phyloP scores from a whole-genome alignment of 768 basidiomycete genomes.

The Mycena haematopus region DNA sequence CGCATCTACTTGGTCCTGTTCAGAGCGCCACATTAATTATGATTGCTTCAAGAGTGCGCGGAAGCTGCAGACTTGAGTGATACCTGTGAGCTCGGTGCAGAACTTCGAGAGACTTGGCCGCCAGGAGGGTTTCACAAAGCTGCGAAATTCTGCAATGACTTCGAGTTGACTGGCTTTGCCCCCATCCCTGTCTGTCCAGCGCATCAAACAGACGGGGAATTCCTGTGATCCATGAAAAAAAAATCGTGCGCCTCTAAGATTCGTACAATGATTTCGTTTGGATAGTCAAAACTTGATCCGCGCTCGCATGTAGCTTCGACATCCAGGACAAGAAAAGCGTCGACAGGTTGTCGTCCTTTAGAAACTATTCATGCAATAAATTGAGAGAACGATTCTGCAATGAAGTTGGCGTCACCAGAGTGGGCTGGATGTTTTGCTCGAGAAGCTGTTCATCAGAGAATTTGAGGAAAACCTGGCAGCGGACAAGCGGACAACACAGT shows the following conservation, averaged over 20 bases:
- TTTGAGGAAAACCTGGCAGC: no score
- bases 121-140: conserved; percentile 90
- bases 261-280: conserved; percentile 92
- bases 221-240: conserved; percentile 58
- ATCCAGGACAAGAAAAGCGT: conserved; percentile 87
- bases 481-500: no score
- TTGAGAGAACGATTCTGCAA: background rate
- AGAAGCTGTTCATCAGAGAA: background rate
- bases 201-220: conserved; percentile 89
- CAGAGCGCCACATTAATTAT: background rate
- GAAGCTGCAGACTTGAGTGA: conserved; percentile 76
- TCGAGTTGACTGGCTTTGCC: conserved; percentile 64
- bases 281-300: conserved; percentile 78
- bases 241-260: conserved; percentile 38
- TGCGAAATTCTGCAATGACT: conserved; percentile 82
- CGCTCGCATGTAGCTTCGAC: conserved; percentile 84
- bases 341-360: conserved; percentile 55
- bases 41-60: conserved; percentile 15
- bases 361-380: conserved; percentile 5
- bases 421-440: background rate
- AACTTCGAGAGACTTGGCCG: conserved; percentile 80
- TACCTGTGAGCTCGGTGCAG: conserved; percentile 88
- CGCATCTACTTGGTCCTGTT: conserved; percentile 77
- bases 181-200: conserved; percentile 73
- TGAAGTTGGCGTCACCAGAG: conserved; percentile 3